Percentiles rank a stretch among this genome's conserved stretches.
Conservation (phyloP, 139 green algal genomes). For the Mychonastes homosphaera region DNA sequence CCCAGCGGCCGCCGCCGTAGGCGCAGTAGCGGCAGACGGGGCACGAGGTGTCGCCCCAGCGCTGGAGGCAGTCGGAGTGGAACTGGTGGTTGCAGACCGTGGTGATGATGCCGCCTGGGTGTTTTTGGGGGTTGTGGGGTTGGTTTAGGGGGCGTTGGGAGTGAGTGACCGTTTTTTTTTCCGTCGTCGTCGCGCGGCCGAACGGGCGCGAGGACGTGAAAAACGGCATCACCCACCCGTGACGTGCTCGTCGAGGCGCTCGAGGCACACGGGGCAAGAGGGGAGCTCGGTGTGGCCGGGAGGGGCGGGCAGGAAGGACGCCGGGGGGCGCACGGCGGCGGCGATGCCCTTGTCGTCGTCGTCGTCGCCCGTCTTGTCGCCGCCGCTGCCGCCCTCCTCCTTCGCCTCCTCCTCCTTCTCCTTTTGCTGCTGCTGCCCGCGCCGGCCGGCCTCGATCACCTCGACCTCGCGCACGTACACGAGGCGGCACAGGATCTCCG, state of each 20-base stretch:
- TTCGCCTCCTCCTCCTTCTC: background rate
- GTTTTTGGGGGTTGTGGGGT: background rate
- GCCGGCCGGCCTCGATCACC: constrained; percentile 14
- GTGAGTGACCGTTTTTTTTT: too few relatives aligned
- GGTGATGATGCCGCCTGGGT: too few relatives aligned
- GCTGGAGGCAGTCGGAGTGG: constrained; percentile 85
- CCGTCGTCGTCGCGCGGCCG: too few relatives aligned
- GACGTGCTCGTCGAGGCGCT: constrained; percentile 90
- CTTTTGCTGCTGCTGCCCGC: background rate
- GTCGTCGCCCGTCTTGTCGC: background rate
- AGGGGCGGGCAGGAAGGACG: constrained; percentile 19
- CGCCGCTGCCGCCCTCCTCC: background rate
- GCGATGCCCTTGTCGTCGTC: background rate
- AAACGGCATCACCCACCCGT: constrained; percentile 39
- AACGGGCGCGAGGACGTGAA: background rate
- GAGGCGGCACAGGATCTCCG: constrained; percentile 69
- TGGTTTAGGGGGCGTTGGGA: background rate
- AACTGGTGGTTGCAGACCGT: constrained; percentile 93
- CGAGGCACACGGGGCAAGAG: constrained; percentile 91
- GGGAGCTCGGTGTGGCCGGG: constrained; percentile 72
- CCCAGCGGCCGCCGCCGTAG: constrained; percentile 7
- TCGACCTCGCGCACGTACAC: constrained; percentile 38
- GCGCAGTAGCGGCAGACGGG: constrained; percentile 84
- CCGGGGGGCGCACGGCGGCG: background rate
- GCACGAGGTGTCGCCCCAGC: constrained; percentile 80